Evolutionary conservation across 164 flowering plant species (phyloP), one percentile per base, ranked within the genome.

Genomic region (Cinnamomum micranthum): DNA sequence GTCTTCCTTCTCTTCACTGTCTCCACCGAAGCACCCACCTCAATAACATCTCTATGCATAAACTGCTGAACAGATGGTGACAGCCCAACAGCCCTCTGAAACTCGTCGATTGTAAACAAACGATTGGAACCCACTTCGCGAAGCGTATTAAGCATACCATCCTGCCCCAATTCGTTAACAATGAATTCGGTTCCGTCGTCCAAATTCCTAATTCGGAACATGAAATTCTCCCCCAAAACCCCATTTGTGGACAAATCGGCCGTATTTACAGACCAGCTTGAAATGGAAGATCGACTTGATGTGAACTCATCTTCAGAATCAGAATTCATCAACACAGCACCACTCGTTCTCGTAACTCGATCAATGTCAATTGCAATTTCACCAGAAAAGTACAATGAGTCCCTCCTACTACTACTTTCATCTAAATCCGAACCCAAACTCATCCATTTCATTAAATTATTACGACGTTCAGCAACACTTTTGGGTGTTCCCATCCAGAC

Each of bases 401-500:
- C 22, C 3, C 80, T 88, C 66, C 33, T 11, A 2, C 62, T 11
- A 2, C 62, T 73, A 64, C 69, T 59, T 74, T 47, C 24, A 73
- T 81, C 85, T 17, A 72, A 47, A 41, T 50, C 71, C 41, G 33
- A 67, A 67, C 33, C 47, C 69, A 71, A 28, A 22, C 90, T 91
- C 88, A 89, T 86, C 87, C 80, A 82, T 74, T 77, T 79, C 23
- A 89, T 22, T 74, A 92, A 91, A 75, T 74, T 87, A 19, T 65
- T 65, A 4, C 97, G 91, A 2, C 98, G 88, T 58, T 87, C 91
- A 9, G 65, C 41, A 60, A 91, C 88, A 79, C 90, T 87, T 2
- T 75, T 86, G 0, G 84, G 88, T 12, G 77, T 82, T 73, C 76
- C 79, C 62, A 76, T 79, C 98, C 97, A 94, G 58, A 84, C 73